phyloP scores from a whole-genome alignment of 441 rosid genomes.

The Jatropha podagrica region DNA sequence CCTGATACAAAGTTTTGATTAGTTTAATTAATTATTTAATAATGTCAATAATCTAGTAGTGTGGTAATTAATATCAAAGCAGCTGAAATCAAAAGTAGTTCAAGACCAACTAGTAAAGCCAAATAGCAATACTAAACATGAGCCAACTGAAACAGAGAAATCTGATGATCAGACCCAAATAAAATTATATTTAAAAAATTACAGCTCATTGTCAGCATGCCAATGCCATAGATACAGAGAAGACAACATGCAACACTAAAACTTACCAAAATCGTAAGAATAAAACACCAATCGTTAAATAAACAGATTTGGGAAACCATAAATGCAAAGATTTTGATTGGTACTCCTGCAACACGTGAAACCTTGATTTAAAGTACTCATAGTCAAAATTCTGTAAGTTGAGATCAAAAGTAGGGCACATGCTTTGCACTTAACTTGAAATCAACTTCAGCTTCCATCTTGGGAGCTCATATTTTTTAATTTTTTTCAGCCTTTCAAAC shows the following conservation, averaged over 20 bases:
- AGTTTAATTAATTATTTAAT: neutral
- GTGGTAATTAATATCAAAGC: neutral
- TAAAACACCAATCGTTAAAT: neutral
- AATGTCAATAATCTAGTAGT: neutral
- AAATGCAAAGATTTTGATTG: neutral
- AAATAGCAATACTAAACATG: neutral
- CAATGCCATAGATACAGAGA: neutral
- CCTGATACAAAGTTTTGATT: neutral
- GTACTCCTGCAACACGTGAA: neutral
- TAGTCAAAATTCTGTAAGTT: neutral
- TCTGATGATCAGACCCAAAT: neutral
- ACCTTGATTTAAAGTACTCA: neutral
- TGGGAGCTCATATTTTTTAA: neutral
- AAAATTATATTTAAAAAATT: neutral
- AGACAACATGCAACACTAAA: neutral
- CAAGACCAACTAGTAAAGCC: neutral
- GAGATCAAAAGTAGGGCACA: neutral
- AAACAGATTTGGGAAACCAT: neutral
- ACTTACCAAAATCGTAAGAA: neutral
- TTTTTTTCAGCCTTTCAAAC: neutral
- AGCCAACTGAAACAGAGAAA: neutral
- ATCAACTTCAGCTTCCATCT: neutral
- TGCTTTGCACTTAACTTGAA: neutral
- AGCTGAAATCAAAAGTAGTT: neutral
- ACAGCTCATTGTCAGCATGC: neutral